Percentiles rank a stretch among this genome's conserved stretches.
Evolutionary conservation across 805 yeast species (phyloP).

Genomic region (Candida endomychidarum): DNA sequence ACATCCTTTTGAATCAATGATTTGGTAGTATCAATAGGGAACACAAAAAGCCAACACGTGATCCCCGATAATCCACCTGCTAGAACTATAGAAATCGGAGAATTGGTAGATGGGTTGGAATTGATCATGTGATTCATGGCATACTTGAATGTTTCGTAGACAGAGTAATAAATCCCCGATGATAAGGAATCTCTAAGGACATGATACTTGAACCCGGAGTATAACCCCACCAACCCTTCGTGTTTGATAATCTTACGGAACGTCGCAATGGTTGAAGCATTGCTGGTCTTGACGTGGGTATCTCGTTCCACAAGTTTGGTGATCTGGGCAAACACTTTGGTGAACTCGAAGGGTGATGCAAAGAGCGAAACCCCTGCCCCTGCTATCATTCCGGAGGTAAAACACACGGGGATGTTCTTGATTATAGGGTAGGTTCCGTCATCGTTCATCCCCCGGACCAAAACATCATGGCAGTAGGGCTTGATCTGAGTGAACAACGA

Average conservation of each 20-base stretch:
- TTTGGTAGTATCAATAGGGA: conserved; percentile 81
- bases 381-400: conserved; percentile 61
- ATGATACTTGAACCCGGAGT: conserved; percentile 73
- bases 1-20: conserved; percentile 73
- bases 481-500: conserved; percentile 58
- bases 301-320: conserved; percentile 43
- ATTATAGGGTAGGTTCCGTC: conserved; percentile 40
- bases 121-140: conserved; percentile 34
- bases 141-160: conserved; percentile 73
- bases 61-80: conserved; percentile 85
- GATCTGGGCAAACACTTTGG: conserved; percentile 78
- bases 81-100: conserved; percentile 34
- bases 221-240: conserved; percentile 65
- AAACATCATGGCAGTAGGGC: conserved; percentile 31
- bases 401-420: conserved; percentile 41
- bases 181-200: conserved; percentile 67
- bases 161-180: conserved; percentile 69
- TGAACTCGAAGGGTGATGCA: conserved; percentile 84
- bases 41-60: conserved; percentile 70
- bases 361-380: conserved; percentile 64
- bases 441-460: conserved; percentile 12
- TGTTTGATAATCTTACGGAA: conserved; percentile 48
- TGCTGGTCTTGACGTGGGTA: not conserved
- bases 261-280: conserved; percentile 43
- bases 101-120: conserved; percentile 25